phyloP scores from a whole-genome alignment of 495 filamentous ascomycete species.

The Xylaria flabelliformis region DNA sequence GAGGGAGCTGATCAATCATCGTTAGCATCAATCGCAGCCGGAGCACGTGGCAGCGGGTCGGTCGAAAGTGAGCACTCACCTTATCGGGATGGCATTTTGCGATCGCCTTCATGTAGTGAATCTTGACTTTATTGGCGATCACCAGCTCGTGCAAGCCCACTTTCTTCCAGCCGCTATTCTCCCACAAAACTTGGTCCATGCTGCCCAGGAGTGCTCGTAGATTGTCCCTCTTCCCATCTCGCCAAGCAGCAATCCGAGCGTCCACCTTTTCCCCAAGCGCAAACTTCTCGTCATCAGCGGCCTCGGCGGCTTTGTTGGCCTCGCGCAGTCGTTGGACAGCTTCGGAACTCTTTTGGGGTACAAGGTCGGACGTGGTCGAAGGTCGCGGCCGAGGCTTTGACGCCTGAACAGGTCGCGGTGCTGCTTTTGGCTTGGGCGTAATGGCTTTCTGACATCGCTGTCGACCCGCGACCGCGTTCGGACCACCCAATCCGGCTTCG shows the following conservation, averaged over 20 bases:
- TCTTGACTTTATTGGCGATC: constrained; percentile 89
- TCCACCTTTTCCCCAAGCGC: constrained; percentile 85
- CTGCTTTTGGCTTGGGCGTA: constrained; percentile 60
- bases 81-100: constrained; percentile 98
- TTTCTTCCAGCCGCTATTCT: constrained; percentile 94
- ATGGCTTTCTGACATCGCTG: constrained; percentile 88
- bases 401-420: constrained; percentile 38
- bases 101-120: constrained; percentile 99
- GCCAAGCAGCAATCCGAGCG: constrained; percentile 76
- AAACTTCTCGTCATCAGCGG: constrained; percentile 89
- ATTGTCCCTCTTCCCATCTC: constrained; percentile 89
- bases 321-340: constrained; percentile 80
- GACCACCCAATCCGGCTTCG: constrained; percentile 81
- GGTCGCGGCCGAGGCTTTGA: constrained; percentile 47
- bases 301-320: constrained; percentile 82
- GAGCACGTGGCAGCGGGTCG: constrained; percentile 22
- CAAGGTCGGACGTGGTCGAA: constrained; percentile 55
- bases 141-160: constrained; percentile 91
- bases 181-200: constrained; percentile 89
- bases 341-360: constrained; percentile 53
- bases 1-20: constrained; percentile 68
- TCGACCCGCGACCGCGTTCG: constrained; percentile 82
- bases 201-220: constrained; percentile 86
- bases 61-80: constrained; percentile 60
- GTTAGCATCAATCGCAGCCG: constrained; percentile 31